These are phyloP conservation scores for Sanghuangporus sanghuang DNA, from an alignment of 1,284 basidiomycete species.

Conservation along the genomic window DNA sequence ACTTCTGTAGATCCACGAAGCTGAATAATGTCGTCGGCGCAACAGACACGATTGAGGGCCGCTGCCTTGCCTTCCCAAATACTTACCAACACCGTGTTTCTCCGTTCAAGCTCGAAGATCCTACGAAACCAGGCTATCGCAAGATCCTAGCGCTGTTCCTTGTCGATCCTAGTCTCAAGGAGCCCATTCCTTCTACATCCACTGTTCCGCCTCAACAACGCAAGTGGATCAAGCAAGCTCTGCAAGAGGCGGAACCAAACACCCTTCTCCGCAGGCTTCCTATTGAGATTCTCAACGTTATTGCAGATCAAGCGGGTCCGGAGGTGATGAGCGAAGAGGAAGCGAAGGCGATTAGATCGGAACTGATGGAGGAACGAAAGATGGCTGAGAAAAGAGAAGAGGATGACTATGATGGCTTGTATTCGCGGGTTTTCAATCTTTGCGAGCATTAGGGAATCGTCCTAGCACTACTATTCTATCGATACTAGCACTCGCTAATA, in stretches of 20 bases:
- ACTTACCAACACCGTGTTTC: conserved; percentile 40
- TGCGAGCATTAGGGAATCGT: background rate
- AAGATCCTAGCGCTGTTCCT: conserved; percentile 48
- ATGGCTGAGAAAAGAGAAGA: background rate
- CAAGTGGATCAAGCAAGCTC: conserved; percentile 34
- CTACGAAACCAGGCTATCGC: conserved; percentile 38
- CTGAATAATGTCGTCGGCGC: conserved; percentile 30
- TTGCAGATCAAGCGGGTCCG: background rate
- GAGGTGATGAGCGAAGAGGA: background rate
- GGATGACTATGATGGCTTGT: background rate
- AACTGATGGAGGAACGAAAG: conserved; percentile 1
- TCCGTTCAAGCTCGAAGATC: conserved; percentile 37
- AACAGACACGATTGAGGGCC: conserved; percentile 31
- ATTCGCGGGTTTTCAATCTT: conserved; percentile 1
- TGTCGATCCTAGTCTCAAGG: conserved; percentile 38
- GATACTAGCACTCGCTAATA: too few relatives aligned
- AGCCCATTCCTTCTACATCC: conserved; percentile 34
- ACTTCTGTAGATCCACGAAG: background rate
- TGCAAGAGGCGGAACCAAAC: conserved; percentile 17
- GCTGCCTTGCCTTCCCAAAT: conserved; percentile 41
- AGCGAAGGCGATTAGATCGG: background rate
- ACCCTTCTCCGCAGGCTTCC: background rate
- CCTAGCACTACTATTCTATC: too few relatives aligned
- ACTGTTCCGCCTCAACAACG: conserved; percentile 42
- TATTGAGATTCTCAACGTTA: background rate